Evolutionary conservation across 2,329 filamentous ascomycete genomes (phyloP).

Genomic region (Acrodontium crateriforme): DNA sequence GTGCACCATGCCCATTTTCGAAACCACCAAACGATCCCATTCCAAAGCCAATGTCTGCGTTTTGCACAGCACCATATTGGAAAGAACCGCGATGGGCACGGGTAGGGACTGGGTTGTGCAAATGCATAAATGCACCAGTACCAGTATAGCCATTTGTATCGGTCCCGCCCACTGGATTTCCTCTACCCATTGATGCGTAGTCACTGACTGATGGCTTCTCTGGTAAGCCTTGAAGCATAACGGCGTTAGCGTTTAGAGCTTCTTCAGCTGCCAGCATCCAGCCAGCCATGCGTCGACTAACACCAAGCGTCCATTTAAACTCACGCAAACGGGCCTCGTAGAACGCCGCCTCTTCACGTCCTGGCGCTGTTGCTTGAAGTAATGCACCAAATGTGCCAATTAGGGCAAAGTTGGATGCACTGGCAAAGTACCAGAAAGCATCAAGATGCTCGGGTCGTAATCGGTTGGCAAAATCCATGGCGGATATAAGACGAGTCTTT

Average conservation of each 20-base stretch:
- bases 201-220: constrained; percentile 24
- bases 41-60: no score
- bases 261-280: constrained; percentile 34
- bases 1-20: no score
- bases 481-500: constrained; percentile 84
- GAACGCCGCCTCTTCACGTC: constrained; percentile 80
- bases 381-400: constrained; percentile 89
- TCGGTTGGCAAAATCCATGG: constrained; percentile 95
- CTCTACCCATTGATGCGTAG: not conserved
- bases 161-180: not conserved
- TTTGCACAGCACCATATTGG: no score
- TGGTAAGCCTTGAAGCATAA: constrained; percentile 30
- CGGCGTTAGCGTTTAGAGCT: constrained; percentile 30
- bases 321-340: constrained; percentile 75
- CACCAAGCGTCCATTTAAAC: constrained; percentile 86
- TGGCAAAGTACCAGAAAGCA: constrained; percentile 87
- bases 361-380: constrained; percentile 77
- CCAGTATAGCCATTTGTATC: not conserved
- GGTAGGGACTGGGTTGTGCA: no score
- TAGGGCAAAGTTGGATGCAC: constrained; percentile 80
- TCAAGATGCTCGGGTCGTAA: constrained; percentile 72
- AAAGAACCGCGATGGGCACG: no score
- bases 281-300: constrained; percentile 58
- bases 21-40: not conserved
- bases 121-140: no score